Evolutionary conservation across 495 filamentous ascomycete genomes (phyloP).

Genomic region (Chaetomium tenue): DNA sequence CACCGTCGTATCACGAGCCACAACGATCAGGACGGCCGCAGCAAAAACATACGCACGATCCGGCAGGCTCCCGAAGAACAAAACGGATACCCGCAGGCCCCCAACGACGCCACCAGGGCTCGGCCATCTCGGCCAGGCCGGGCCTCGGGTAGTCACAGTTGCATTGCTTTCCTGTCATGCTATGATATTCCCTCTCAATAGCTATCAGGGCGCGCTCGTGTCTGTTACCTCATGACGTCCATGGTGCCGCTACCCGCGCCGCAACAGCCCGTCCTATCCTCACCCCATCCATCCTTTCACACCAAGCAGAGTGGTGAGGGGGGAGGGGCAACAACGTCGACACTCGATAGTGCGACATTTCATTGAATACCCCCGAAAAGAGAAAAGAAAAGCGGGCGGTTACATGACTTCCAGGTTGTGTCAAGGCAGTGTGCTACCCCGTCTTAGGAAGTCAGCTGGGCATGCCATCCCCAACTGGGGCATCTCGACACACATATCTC

Average conservation of each 20-base stretch:
- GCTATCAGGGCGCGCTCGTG: background rate
- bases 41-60: conserved; percentile 7
- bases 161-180: background rate
- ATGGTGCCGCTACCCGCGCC: background rate
- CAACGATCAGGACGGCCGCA: conserved; percentile 8
- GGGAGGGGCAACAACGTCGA: background rate
- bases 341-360: background rate
- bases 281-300: background rate
- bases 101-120: conserved; percentile 8
- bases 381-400: background rate
- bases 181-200: background rate
- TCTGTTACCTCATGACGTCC: background rate
- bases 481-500: background rate
- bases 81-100: background rate
- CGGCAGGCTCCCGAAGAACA: conserved; percentile 2
- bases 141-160: background rate
- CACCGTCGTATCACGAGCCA: background rate
- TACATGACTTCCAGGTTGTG: background rate
- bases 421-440: background rate
- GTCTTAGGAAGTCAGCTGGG: background rate
- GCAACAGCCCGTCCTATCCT: background rate
- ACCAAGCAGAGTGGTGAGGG: background rate
- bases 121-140: background rate
- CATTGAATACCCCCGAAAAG: background rate
- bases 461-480: background rate